Percentiles rank a stretch among this genome's conserved stretches.
Conservation (phyloP, 176 grass and related monocot species). For the Zizania latifolia region DNA sequence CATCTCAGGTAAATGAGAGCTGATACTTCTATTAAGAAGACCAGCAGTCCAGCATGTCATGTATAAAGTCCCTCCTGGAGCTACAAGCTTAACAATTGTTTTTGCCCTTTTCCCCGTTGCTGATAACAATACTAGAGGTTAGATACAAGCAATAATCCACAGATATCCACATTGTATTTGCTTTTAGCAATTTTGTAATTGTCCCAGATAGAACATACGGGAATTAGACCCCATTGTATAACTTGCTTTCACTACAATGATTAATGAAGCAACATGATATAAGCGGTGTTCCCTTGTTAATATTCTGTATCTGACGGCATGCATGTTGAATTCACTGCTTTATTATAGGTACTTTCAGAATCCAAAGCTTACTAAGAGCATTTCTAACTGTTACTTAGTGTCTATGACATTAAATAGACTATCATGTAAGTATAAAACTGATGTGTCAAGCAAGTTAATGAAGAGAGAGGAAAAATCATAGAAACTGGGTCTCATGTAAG, state of each 20-base stretch:
- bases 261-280: not conserved
- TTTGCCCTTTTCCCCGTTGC: not conserved
- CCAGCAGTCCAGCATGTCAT: not conserved
- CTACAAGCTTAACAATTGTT: not conserved
- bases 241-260: not conserved
- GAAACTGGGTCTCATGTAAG: no score
- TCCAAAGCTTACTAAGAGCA: no score
- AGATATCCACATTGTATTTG: not conserved
- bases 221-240: conserved; percentile 21
- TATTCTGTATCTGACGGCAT: no score
- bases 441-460: no score
- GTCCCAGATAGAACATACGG: conserved; percentile 4
- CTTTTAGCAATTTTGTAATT: conserved; percentile 2
- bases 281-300: not conserved
- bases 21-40: conserved; percentile 20
- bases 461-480: no score
- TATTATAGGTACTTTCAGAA: not conserved
- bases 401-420: no score
- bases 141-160: not conserved
- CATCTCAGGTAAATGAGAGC: conserved; percentile 49
- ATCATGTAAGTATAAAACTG: no score
- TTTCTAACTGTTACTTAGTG: no score
- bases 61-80: conserved; percentile 1
- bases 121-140: not conserved
- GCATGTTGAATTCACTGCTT: not conserved